Conservation (phyloP, 116 monocot genomes). For the Posidonia oceanica region DNA sequence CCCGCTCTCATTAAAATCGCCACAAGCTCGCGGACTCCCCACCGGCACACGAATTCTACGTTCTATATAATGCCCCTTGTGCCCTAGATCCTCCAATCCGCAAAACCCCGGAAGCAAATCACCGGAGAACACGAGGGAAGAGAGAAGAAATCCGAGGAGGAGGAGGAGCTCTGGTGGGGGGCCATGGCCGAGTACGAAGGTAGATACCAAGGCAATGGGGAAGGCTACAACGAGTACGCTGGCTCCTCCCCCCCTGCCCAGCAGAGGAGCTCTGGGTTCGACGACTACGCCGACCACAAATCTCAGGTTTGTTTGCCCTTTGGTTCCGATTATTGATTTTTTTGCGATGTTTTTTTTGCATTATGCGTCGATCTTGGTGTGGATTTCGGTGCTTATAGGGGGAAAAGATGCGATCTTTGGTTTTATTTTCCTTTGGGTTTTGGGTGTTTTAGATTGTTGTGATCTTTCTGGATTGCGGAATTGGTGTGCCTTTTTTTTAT, state of each 20-base stretch:
- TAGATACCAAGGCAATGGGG: conserved; percentile 19
- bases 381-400: no score
- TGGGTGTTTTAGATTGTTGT: no score
- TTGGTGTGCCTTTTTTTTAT: no score
- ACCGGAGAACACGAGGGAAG: background rate
- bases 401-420: no score
- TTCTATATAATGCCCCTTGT: background rate
- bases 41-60: background rate
- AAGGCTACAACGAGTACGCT: conserved; percentile 19
- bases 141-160: background rate
- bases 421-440: no score
- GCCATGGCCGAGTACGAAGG: conserved; percentile 18
- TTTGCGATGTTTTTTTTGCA: background rate
- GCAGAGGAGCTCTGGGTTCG: conserved; percentile 13
- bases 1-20: no score
- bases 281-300: conserved; percentile 12
- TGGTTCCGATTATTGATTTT: background rate
- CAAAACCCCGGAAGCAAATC: no score
- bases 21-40: no score
- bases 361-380: background rate
- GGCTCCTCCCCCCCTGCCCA: conserved; percentile 6
- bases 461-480: no score
- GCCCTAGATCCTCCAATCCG: no score
- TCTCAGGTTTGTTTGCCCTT: conserved; percentile 10
- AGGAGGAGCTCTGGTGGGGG: background rate